Evolutionary conservation across 2,329 filamentous ascomycete genomes (phyloP).

Genomic region (Paecilomyces dactylethromorphus): DNA sequence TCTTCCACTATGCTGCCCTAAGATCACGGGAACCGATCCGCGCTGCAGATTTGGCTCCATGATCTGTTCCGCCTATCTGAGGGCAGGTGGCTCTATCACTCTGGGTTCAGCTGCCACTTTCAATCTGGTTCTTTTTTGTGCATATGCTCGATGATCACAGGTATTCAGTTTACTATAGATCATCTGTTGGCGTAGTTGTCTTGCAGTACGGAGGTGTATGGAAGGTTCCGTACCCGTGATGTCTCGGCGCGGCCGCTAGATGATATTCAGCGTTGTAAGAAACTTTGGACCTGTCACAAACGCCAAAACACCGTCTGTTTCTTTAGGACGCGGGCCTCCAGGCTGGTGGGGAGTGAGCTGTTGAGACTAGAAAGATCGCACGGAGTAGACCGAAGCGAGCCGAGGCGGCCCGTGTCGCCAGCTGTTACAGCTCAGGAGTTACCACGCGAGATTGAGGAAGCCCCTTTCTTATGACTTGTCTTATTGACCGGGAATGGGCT

Average conservation of each 20-base stretch:
- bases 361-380: background rate
- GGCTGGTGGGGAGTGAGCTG: background rate
- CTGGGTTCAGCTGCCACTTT: background rate
- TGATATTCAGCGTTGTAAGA: background rate
- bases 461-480: background rate
- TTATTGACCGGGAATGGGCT: background rate
- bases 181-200: background rate
- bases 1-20: too few relatives aligned
- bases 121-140: background rate
- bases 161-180: background rate
- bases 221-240: background rate
- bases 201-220: background rate
- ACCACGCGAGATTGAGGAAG: too few relatives aligned
- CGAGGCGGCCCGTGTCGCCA: background rate
- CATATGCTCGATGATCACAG: background rate
- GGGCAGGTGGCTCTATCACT: background rate
- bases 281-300: background rate
- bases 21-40: too few relatives aligned
- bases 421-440: background rate
- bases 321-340: background rate
- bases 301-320: background rate
- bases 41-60: too few relatives aligned
- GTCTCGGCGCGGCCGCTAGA: background rate
- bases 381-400: background rate
- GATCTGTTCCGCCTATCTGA: too few relatives aligned